Evolutionary conservation across 768 basidiomycete genomes (phyloP).

Genomic region (Chalciporus sphaerocephalus): DNA sequence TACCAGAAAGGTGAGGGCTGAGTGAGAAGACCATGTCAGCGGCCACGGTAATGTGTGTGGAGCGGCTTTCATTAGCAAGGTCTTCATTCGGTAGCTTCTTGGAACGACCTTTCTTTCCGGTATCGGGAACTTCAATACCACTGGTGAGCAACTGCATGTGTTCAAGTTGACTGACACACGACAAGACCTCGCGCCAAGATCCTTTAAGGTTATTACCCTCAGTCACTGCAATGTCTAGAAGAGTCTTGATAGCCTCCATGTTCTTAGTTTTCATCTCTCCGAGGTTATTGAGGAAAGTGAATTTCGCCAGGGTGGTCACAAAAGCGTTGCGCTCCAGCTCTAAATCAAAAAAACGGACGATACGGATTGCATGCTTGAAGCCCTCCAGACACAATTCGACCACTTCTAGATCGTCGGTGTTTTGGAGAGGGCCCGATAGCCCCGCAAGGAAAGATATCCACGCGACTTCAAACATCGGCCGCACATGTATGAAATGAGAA

Average conservation of each 20-base stretch:
- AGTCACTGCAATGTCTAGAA: conserved; percentile 92
- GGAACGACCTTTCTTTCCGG: conserved; percentile 60
- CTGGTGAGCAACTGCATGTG: conserved; percentile 97
- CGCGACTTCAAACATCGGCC: conserved; percentile 98
- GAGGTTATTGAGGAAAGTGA: conserved; percentile 95
- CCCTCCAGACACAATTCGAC: conserved; percentile 92
- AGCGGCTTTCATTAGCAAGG: conserved; percentile 92
- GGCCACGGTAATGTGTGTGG: conserved; percentile 96
- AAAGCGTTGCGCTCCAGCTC: conserved; percentile 98
- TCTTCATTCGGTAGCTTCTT: conserved; percentile 83
- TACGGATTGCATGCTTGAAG: conserved; percentile 94
- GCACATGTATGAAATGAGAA: conserved; percentile 92
- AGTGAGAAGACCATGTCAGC: conserved; percentile 99
- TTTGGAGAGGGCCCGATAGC: conserved; percentile 89
- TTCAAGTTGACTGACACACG: conserved; percentile 96
- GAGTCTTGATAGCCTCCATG: conserved; percentile 96
- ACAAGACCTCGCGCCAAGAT: conserved; percentile 94
- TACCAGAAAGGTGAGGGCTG: conserved; percentile 90
- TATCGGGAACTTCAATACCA: conserved; percentile 79
- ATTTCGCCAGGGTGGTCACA: conserved; percentile 92
- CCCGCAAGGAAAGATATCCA: conserved; percentile 99
- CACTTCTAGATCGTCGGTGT: conserved; percentile 89
- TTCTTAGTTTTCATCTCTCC: conserved; percentile 99
- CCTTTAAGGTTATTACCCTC: conserved; percentile 95
- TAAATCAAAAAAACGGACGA: conserved; percentile 94